Percentiles rank a stretch among this genome's conserved stretches.
Conservation (phyloP, 2,329 filamentous ascomycete genomes). For the Neoascochyta sp. region DNA sequence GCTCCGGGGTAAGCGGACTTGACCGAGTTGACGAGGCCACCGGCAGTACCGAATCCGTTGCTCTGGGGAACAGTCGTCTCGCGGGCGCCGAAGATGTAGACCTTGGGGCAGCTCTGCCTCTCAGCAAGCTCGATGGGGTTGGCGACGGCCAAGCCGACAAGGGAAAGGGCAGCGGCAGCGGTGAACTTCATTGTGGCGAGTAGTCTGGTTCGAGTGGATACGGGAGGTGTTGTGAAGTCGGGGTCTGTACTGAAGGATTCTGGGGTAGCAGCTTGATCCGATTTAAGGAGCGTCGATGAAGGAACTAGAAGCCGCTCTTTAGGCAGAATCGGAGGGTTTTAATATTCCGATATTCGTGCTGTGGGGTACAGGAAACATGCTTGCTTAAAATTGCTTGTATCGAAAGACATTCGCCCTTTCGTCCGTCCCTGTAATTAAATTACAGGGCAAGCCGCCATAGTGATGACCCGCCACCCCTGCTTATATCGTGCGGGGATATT, state of each 20-base stretch:
- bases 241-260: slow-evolving; percentile 6
- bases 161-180: slow-evolving; percentile 26
- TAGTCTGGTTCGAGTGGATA: slow-evolving; percentile 2
- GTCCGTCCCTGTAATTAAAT: slow-evolving; percentile 33
- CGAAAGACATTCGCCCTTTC: slow-evolving; percentile 26
- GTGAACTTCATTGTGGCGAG: slow-evolving; percentile 31
- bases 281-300: slow-evolving; percentile 18
- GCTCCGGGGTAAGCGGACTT: slow-evolving; percentile 40
- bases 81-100: slow-evolving; percentile 46
- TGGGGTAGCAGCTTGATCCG: slow-evolving; percentile 10
- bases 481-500: too few species aligned
- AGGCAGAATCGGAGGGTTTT: slow-evolving; percentile 29
- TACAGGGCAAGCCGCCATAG: too few species aligned
- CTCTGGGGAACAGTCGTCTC: slow-evolving; percentile 41
- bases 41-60: slow-evolving; percentile 41
- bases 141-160: slow-evolving; percentile 32
- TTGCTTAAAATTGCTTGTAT: slow-evolving; percentile 14
- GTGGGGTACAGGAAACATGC: slow-evolving; percentile 22
- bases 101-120: slow-evolving; percentile 40
- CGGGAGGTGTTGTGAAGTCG: too few species aligned
- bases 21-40: slow-evolving; percentile 41
- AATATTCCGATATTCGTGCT: slow-evolving; percentile 15
- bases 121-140: slow-evolving; percentile 36
- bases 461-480: too few species aligned
- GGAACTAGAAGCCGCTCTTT: slow-evolving; percentile 18